Evolutionary conservation across 306 rosid species (phyloP), one percentile per base, ranked within the genome.

Genomic region (Dalbergia oliveri): DNA sequence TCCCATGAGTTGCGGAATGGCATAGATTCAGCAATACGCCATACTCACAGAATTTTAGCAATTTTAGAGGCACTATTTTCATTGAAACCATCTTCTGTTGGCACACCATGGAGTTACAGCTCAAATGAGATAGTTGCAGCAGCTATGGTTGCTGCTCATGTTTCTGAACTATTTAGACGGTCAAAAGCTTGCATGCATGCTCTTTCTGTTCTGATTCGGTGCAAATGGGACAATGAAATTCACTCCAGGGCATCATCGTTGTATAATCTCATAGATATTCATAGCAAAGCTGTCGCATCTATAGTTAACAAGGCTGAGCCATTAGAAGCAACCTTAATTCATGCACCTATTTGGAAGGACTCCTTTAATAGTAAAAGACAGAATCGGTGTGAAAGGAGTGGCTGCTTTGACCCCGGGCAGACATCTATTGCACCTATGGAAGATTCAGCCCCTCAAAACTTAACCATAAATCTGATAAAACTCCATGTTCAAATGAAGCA

Each of bases 81-180:
- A 35, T 83, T 94, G 77, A 93, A 93, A 86, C 99, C 99, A 37
- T 94, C 99, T 81, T 86, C 99, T 75, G 86, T 94, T 82, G 99
- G 99, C 50, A 93, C 99, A n/a, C 90, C 97, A 5, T 93, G 99
- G 97, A 93, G 93, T 88, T 93, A 88, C 88, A 93, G 99, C 86
- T 94, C 99, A 59, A 93, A 91, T 68, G 99, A 94, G 88, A 94
- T 94, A 79, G 97, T 94, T 80, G 99, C 99, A 59, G 99, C 99
- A 81, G 99, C 99, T n/a, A 94, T 94, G 99, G 99, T 94, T 86
- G 99, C 99, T 4, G 99, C 99, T 19, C 99, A 94, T 86, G 89
- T 94, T 81, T 93, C 99, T 77, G 99, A 94, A 68, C 82, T 94
- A 81, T 94, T 94, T 79, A 88, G 99, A 82, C 88, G 86, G 72